Evolutionary conservation across 768 basidiomycete species (phyloP).

Genomic region (Tulasnella sp.): DNA sequence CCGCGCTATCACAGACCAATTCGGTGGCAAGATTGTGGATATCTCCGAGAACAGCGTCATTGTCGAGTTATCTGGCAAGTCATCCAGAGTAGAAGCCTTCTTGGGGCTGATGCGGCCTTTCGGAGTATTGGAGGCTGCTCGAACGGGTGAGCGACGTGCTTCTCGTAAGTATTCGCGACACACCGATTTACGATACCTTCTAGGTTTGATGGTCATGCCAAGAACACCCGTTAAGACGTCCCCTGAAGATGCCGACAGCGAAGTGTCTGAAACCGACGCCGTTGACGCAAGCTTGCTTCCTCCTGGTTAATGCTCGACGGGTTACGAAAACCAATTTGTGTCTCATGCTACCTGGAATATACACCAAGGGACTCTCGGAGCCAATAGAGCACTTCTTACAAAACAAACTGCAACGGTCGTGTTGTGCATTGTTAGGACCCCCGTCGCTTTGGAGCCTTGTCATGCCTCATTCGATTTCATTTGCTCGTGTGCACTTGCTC

Average conservation of each 20-base stretch:
- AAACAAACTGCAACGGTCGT: too few species aligned
- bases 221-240: slow-evolving; percentile 68
- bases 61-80: slow-evolving; percentile 90
- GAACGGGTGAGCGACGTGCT: slow-evolving; percentile 54
- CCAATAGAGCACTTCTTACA: too few species aligned
- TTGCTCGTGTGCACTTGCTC: too few species aligned
- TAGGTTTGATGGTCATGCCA: slow-evolving; percentile 97
- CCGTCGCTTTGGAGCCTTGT: too few species aligned
- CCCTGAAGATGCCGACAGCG: slow-evolving; percentile 38
- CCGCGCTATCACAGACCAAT: slow-evolving; percentile 69
- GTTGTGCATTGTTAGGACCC: too few species aligned
- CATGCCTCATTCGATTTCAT: too few species aligned
- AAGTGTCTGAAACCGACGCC: slow-evolving; percentile 38
- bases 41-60: slow-evolving; percentile 91
- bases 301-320: slow-evolving; percentile 75
- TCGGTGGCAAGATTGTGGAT: slow-evolving; percentile 87
- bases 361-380: too few species aligned
- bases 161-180: not conserved
- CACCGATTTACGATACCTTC: slow-evolving; percentile 3
- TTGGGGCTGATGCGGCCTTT: slow-evolving; percentile 83
- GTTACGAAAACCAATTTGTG: too few species aligned
- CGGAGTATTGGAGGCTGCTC: slow-evolving; percentile 87
- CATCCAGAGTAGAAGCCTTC: slow-evolving; percentile 83
- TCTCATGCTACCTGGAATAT: too few species aligned
- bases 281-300: slow-evolving; percentile 89